phyloP scores from a whole-genome alignment of 1,284 basidiomycete species.

The Leccinum fuscescens region DNA sequence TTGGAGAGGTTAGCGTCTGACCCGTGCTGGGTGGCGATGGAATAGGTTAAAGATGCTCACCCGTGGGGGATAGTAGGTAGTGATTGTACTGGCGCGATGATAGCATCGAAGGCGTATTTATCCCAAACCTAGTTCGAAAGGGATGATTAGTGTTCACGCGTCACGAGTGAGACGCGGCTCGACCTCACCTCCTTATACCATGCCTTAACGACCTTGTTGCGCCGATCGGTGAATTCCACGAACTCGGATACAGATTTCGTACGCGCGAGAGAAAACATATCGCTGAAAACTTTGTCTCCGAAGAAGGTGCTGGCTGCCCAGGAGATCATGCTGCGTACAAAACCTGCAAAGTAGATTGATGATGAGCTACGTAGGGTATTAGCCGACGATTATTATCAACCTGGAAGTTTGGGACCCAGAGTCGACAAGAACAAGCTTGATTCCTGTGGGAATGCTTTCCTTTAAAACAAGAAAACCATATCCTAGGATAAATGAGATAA shows the following conservation, averaged over 20 bases:
- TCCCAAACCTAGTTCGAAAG: conserved; percentile 58
- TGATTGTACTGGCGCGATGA: conserved; percentile 75
- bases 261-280: conserved; percentile 43
- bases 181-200: conserved; percentile 58
- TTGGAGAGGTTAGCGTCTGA: neutral
- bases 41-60: conserved; percentile 36
- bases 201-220: conserved; percentile 48
- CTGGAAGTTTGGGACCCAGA: conserved; percentile 60
- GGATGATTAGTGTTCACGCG: neutral
- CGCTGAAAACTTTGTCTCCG: conserved; percentile 57
- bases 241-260: conserved; percentile 59
- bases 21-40: neutral
- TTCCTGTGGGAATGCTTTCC: conserved; percentile 40
- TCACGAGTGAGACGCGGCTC: neutral
- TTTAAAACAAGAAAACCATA: neutral
- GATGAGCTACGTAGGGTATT: neutral
- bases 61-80: conserved; percentile 72
- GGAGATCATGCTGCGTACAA: conserved; percentile 47
- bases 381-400: conserved; percentile 30
- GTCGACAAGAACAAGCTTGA: conserved; percentile 56
- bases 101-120: conserved; percentile 64
- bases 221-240: conserved; percentile 44
- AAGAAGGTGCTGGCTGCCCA: conserved; percentile 51
- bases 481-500: conserved; percentile 1
- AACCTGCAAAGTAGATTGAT: conserved; percentile 34